Conservation (phyloP, 2,329 filamentous ascomycete genomes). For the Xylariaceae sp. region DNA sequence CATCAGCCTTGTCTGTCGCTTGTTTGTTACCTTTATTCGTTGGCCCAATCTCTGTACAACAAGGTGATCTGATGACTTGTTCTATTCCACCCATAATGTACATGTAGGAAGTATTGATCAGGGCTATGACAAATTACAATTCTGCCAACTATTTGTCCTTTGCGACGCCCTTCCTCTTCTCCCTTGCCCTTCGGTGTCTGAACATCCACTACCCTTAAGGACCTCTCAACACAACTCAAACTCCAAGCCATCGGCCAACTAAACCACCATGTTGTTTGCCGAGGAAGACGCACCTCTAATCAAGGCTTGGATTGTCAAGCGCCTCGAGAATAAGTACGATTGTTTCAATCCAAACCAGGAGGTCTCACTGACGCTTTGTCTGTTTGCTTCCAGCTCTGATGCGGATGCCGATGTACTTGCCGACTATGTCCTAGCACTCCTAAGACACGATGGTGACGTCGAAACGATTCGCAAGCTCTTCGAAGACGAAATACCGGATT, state of each 20-base stretch:
- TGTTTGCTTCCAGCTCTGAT: conserved; percentile 65
- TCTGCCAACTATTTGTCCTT: background rate
- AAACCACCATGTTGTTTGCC: conserved; percentile 63
- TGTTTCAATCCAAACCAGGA: conserved; percentile 23
- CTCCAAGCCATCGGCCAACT: no score
- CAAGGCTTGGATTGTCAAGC: conserved; percentile 79
- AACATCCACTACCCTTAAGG: no score
- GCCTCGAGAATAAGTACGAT: conserved; percentile 75
- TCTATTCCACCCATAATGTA: no score
- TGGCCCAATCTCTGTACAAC: no score
- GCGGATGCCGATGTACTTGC: conserved; percentile 83
- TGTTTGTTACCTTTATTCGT: no score
- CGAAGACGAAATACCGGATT: conserved; percentile 76
- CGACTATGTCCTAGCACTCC: conserved; percentile 81
- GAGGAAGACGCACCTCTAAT: conserved; percentile 68
- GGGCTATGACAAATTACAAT: background rate
- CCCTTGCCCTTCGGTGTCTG: conserved; percentile 2
- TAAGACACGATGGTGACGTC: conserved; percentile 72
- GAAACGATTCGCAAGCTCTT: conserved; percentile 71
- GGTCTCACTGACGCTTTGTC: conserved; percentile 19
- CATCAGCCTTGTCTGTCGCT: conserved; percentile 9
- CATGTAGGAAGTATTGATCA: no score
- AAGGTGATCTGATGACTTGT: no score
- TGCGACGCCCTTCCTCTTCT: no score
- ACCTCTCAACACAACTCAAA: no score